A percentile compares a stretch with the other conserved stretches of the same genome.
These are phyloP conservation scores for Boechera retrofracta DNA, from an alignment of 345 rosid species.

Conservation along the genomic window DNA sequence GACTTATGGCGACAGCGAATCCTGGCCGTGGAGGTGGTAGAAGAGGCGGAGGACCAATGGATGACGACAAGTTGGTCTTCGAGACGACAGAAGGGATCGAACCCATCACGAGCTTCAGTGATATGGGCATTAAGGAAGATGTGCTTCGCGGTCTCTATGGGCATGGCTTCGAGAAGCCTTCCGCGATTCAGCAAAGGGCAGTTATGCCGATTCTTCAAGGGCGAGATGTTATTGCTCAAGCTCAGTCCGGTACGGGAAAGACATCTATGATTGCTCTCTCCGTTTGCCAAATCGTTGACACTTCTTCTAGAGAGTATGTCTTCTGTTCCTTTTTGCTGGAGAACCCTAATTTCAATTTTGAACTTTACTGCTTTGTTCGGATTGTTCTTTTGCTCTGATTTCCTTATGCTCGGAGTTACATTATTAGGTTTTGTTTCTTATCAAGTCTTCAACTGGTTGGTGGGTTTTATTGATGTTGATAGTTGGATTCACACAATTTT, in stretches of 20 bases:
- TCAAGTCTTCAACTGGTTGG: background rate
- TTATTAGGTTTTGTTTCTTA: background rate
- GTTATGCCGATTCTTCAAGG: conserved; percentile 93
- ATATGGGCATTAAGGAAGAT: conserved; percentile 83
- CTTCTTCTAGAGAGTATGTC: conserved; percentile 74
- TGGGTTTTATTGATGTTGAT: background rate
- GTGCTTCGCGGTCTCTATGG: conserved; percentile 85
- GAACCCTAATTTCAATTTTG: conserved; percentile 41
- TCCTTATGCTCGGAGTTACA: background rate
- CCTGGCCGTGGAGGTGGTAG: conserved; percentile 52
- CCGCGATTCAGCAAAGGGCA: conserved; percentile 95
- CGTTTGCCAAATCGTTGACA: conserved; percentile 83
- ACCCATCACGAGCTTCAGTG: conserved; percentile 79
- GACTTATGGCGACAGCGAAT: conserved; percentile 46
- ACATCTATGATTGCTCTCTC: conserved; percentile 97
- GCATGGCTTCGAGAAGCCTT: conserved; percentile 92
- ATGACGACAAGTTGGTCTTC: conserved; percentile 70
- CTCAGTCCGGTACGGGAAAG: conserved; percentile 98
- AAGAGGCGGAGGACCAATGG: conserved; percentile 51
- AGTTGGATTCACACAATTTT: background rate
- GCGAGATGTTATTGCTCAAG: conserved; percentile 95
- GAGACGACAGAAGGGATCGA: conserved; percentile 93
- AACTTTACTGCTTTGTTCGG: background rate
- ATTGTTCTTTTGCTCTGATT: background rate
- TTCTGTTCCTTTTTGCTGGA: conserved; percentile 2